Evolutionary conservation across 108 stramenopile genomes (phyloP).

Genomic region (Fragilaria radians): DNA sequence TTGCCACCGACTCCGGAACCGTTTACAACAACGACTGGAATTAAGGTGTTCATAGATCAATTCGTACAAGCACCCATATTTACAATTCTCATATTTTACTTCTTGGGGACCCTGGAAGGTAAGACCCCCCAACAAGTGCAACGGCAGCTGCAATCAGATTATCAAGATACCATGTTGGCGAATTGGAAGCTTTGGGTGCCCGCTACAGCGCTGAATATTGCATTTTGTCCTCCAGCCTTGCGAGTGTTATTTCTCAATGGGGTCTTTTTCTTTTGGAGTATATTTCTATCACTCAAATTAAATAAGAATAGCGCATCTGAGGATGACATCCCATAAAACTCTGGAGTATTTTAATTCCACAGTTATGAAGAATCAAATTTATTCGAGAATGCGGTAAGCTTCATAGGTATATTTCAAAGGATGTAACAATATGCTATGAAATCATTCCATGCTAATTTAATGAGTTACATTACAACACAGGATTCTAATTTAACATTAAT

Average conservation of each 20-base stretch:
- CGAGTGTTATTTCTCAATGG: slow-evolving; percentile 87
- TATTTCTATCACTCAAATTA: slow-evolving; percentile 79
- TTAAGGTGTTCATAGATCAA: slow-evolving; percentile 85
- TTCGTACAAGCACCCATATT: slow-evolving; percentile 92
- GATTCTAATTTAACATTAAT: no score
- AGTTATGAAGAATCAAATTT: not conserved
- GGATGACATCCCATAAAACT: not conserved
- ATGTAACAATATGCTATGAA: no score
- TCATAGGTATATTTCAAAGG: not conserved
- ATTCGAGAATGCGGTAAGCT: not conserved
- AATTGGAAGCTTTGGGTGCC: slow-evolving; percentile 75
- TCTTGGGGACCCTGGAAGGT: slow-evolving; percentile 81
- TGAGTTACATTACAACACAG: no score
- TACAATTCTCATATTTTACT: slow-evolving; percentile 85
- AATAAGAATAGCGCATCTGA: slow-evolving; percentile 50
- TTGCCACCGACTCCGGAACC: slow-evolving; percentile 89
- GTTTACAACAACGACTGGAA: slow-evolving; percentile 69
- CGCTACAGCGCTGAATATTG: slow-evolving; percentile 86
- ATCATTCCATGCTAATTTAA: no score
- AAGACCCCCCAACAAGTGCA: slow-evolving; percentile 53
- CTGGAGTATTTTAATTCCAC: no score
- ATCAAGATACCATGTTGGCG: slow-evolving; percentile 82
- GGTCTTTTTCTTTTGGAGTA: slow-evolving; percentile 92
- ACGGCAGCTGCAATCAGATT: slow-evolving; percentile 72
- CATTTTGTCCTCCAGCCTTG: slow-evolving; percentile 81